Conservation (phyloP, 345 rosid genomes). For the Raphanus raphanistrum region DNA sequence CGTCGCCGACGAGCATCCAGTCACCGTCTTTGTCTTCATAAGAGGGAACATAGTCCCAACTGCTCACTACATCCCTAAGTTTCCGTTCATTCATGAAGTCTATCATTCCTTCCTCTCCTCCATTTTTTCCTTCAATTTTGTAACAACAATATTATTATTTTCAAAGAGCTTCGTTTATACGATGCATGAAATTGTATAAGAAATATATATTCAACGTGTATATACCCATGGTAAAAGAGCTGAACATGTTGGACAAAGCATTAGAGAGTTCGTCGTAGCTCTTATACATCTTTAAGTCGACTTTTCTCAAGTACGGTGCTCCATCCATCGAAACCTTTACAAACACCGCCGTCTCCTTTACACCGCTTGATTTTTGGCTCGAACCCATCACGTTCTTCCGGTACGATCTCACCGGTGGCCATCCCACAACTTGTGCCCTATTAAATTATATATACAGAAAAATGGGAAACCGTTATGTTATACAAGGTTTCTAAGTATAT, state of each 20-base stretch:
- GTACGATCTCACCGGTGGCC: conserved; percentile 93
- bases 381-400: conserved; percentile 63
- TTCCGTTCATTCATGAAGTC: conserved; percentile 73
- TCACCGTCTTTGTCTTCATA: conserved; percentile 96
- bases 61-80: conserved; percentile 62
- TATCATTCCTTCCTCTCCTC: conserved; percentile 77
- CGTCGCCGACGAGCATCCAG: conserved; percentile 97
- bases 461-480: conserved; percentile 4
- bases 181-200: not conserved
- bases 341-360: conserved; percentile 41
- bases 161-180: not conserved
- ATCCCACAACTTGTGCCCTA: conserved; percentile 88
- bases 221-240: conserved; percentile 77
- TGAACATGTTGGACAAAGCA: conserved; percentile 71
- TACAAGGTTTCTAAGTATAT: not conserved
- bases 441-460: not conserved
- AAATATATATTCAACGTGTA: not conserved
- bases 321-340: conserved; percentile 96
- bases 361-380: conserved; percentile 43
- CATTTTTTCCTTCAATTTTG: conserved; percentile 51
- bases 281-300: conserved; percentile 73
- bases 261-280: conserved; percentile 66
- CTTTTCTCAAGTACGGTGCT: conserved; percentile 93
- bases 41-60: conserved; percentile 76
- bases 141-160: not conserved